Evolutionary conservation across 2,329 filamentous ascomycete species (phyloP), one percentile per base, ranked within the genome.

Genomic region (Dryadomyces quercivorus): DNA sequence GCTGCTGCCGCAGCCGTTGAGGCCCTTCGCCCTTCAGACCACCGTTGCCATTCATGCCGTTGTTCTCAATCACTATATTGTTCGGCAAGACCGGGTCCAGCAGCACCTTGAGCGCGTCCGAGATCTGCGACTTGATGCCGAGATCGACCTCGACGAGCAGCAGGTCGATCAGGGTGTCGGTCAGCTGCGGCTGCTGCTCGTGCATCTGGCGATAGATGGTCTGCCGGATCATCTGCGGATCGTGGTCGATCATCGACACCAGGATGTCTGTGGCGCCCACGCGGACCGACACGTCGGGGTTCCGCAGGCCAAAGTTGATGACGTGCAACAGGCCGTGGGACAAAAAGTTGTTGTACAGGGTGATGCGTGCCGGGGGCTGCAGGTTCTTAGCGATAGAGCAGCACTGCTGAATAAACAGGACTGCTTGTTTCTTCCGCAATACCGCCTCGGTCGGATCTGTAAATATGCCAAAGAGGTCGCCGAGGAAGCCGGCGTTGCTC

Each of bases 351-450:
- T 86, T 85, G 70, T 95, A 96, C 16, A 98, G 74, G 21, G 82
- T 84, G 58, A 88, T 85, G 57, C 93, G 81, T 8, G 83, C 84
- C 26, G 85, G 86, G 2, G 86, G 86, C 66, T 97, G 93, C 18
- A 98, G 76, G 63, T 90, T 96, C 72, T 98, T 98, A 1, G 90
- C 89, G 62, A 97, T 93, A 3, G 84, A 81, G 61, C 90, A 95
- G 70, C 92, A 97, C 67, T 97, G 91, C 67, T 97, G 91, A 57
- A 98, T 93, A 68, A 98, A 97, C 42, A 94, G 77, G 12, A 98
- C 92, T 0, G 89, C 93, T 62, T 97, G 88, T 69, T 95, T 95
- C 70, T 93, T 94, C 57, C 86, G 82, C 64, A 81, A 82, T 52
- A 79, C 73, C 51, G 87, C 82, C 52, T 73, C 70, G 57, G 82